Evolutionary conservation across 2,329 filamentous ascomycete species (phyloP), one percentile per base, ranked within the genome.

Genomic region (Tolypocladium tundrense): DNA sequence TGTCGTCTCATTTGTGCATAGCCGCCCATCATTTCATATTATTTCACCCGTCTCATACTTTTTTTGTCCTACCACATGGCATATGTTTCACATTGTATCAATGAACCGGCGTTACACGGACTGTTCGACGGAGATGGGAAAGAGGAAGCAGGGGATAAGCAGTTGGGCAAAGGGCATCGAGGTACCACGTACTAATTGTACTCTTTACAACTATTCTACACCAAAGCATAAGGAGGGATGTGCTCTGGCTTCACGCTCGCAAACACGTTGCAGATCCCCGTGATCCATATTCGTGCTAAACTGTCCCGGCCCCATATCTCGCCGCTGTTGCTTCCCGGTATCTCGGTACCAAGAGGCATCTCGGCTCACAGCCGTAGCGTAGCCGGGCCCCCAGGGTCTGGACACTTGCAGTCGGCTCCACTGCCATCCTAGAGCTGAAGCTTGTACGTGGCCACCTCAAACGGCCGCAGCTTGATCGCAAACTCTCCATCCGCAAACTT

Each of bases 391-490:
- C 56, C 60, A 37, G 63, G 59, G 14, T 53, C 57, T 19, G 61
- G 60, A 52, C 67, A 72, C 41, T 60, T 57, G 53, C 67, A 68
- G 50, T 65, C 61, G 53, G 58, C 61, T 48, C 71, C 66, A 42
- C 64, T 60, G 19, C 61, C 62, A 51, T 63, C 62, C 72, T 75
- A 80, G 50, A 81, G 64, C 65, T 80, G 73, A 62, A 93, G 74
- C 68, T 88, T 84, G 70, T 83, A 94, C 1, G 90, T 94, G 24
- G 87, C 90, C 59, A 96, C 88, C 77, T 96, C 91, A 72, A 95
- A 96, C 24, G 90, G 83, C 65, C 88, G 80, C 63, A 96, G 69
- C 56, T 82, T 80, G 64, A 94, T 82, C 52, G 78, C 70, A 59
- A 90, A 82, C 64, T 75, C 61, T 76, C 79, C 61, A 42, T 75